phyloP scores from a whole-genome alignment of 306 rosid genomes.

The Vigna hirtella region DNA sequence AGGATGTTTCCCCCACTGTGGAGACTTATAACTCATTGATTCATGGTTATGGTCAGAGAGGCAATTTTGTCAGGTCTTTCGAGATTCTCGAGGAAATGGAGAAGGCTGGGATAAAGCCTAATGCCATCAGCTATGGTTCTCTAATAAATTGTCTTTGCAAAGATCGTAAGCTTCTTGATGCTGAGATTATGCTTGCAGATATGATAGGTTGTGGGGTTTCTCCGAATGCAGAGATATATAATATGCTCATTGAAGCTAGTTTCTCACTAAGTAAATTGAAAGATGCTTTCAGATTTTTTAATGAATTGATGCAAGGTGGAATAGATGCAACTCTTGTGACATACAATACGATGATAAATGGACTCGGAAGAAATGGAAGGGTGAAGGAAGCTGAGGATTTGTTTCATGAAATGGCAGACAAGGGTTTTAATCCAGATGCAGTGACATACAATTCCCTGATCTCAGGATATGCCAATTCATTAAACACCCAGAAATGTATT shows the following conservation, averaged over 20 bases:
- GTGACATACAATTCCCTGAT: slow-evolving; percentile 85
- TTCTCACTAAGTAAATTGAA: slow-evolving; percentile 60
- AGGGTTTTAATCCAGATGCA: slow-evolving; percentile 67
- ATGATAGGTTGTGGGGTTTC: slow-evolving; percentile 64
- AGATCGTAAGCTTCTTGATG: slow-evolving; percentile 71
- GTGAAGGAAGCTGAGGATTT: slow-evolving; percentile 68
- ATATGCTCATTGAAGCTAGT: slow-evolving; percentile 72
- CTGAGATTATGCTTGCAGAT: slow-evolving; percentile 69
- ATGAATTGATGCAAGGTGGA: slow-evolving; percentile 65
- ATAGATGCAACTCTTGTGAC: slow-evolving; percentile 71
- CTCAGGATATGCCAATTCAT: slow-evolving; percentile 66
- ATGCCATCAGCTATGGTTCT: slow-evolving; percentile 77
- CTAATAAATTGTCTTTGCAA: slow-evolving; percentile 73
- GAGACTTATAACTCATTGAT: slow-evolving; percentile 70
- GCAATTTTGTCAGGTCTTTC: slow-evolving; percentile 64
- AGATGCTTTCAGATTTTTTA: slow-evolving; percentile 61
- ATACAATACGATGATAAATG: slow-evolving; percentile 71
- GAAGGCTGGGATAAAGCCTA: slow-evolving; percentile 66
- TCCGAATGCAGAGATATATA: slow-evolving; percentile 76
- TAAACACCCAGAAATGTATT: slow-evolving; percentile 62
- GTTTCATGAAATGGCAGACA: slow-evolving; percentile 50
- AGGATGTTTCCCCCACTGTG: slow-evolving; percentile 62
- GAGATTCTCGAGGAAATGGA: slow-evolving; percentile 84
- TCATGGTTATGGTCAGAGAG: slow-evolving; percentile 64
- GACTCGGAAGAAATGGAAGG: slow-evolving; percentile 74